Base-by-base conservation (phyloP, 139 green algal genomes). In the Asterochloris erici region DNA sequence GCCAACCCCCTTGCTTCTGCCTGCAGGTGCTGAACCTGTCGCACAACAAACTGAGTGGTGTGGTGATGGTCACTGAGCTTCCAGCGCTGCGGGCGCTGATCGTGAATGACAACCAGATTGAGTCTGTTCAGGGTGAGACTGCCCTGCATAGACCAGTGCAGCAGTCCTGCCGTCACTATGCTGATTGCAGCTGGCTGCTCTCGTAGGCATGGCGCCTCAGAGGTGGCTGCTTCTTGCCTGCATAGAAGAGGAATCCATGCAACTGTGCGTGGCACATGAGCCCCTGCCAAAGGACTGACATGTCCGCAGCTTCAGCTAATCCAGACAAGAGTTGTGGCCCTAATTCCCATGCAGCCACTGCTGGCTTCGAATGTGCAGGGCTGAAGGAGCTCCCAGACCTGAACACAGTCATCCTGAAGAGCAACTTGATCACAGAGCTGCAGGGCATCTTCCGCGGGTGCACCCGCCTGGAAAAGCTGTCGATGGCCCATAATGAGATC, bases 41-140 rank as follows among this genome's bases (percentile, higher is more conserved):
- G 11, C 60, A 69, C 60, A 80, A 80, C 68, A 9, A 17, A 16
- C 23, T 80, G 23, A 68, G 23, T 19, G 60, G 76, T 23, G 38
- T n/a, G 21, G n/a, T 80, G 10, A 54, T 12, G 0, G 47, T 80
- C 60, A 54, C 11, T 54, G 54, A 29, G 24, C 23, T 80, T 24
- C 76, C 76, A 14, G n/a, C 76, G 14, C 61, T 80, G 17, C 76
- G 76, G 23, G 76, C 76, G n/a, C 76, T 80, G 12, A 80, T 80
- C n/a, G 54, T 80, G 23, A 80, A 80, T 80, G 76, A 70, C 60
- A 80, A 80, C 47, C 76, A 70, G 76, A 24, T 80, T 0, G 68
- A 61, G 47, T n/a, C 60, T 14, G 26, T 80, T 64, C 60, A 68
- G 21, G 76, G 76, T 80, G 12, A 61, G 26, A 77, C 70, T 76